Evolutionary conservation across 1,139 yeast genomes (phyloP), one percentile per base, ranked within the genome.

Genomic region (Arxiozyma telluris): DNA sequence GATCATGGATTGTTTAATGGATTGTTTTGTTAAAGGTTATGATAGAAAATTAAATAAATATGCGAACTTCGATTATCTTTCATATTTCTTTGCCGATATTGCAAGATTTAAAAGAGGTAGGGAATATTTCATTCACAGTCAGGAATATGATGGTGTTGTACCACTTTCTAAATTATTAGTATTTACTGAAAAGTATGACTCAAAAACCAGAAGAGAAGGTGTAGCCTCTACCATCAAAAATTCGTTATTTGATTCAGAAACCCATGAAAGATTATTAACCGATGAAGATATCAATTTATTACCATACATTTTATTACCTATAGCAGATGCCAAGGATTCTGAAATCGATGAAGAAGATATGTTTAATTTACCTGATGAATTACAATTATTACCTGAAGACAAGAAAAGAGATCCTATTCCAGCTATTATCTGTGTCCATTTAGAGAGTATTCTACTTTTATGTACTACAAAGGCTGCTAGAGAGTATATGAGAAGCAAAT

Each of bases 171-270:
- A 90, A 67, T 70, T 93, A 41, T 75, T 89, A 56, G 95, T 86
- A 0, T 89, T 89, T 71, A 87, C 96, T 2, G 95, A 87, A 65
- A 82, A 83, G 63, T 83, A 83, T 63, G 91, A 84, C 60, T 78
- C 88, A 22, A 83, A 82, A 62, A 81, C 82, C 41, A 82, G 98
- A 73, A 80, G 98, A 69, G 91, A 86, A 68, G 98, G 96, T 64
- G 93, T 89, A 50, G 96, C 96, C 0, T 86, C 96, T 1, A 87
- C 96, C 5, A 87, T 93, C 61, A 93, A 93, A 67, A 93, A 93
- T 71, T 81, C 94, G 0, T 74, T 91, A 52, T 93, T 93, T 65
- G 96, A 91, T 66, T 76, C 88, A 3, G 79, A 83, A 47, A 72
- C 80, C 46, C 98, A 93, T 65, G 72, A 73, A 63, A 70, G 69